These are phyloP conservation scores for Aquanectria penicillioides DNA, from an alignment of 2,329 filamentous ascomycete genomes.

Conservation along the genomic window DNA sequence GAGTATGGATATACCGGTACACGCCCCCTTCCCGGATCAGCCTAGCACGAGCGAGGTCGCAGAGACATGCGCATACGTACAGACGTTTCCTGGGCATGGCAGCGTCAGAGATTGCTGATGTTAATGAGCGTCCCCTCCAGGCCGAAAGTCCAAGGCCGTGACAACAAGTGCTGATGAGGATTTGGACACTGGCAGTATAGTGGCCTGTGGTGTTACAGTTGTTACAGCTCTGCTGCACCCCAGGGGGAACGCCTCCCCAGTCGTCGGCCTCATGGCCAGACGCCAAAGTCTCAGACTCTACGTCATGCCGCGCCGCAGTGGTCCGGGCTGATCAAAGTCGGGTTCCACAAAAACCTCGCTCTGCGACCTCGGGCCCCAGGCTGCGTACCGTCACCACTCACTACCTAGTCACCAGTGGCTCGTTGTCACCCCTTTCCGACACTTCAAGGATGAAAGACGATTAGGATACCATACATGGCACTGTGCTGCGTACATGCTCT, in stretches of 20 bases:
- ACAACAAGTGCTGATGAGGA: not conserved
- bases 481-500: too few species aligned
- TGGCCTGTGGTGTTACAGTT: conserved; percentile 1
- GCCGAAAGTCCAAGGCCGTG: too few species aligned
- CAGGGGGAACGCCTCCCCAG: not conserved
- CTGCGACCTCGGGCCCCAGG: too few species aligned
- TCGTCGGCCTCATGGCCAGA: conserved; percentile 6
- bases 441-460: too few species aligned
- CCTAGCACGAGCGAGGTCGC: too few species aligned
- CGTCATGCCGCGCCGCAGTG: conserved; percentile 33
- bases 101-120: too few species aligned
- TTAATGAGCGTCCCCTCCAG: too few species aligned
- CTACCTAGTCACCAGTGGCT: not conserved
- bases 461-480: too few species aligned
- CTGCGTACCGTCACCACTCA: not conserved
- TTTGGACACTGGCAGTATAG: not conserved
- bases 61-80: too few species aligned
- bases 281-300: conserved; percentile 24
- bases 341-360: conserved; percentile 7
- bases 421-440: not conserved
- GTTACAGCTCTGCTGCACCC: not conserved
- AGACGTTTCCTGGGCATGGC: not conserved
- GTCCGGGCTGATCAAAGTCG: conserved; percentile 1
- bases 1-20: not conserved
- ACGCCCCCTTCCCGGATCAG: conserved; percentile 1